Conservation (phyloP, 2,329 filamentous ascomycete species). For the Stemphylium lycopersici region DNA sequence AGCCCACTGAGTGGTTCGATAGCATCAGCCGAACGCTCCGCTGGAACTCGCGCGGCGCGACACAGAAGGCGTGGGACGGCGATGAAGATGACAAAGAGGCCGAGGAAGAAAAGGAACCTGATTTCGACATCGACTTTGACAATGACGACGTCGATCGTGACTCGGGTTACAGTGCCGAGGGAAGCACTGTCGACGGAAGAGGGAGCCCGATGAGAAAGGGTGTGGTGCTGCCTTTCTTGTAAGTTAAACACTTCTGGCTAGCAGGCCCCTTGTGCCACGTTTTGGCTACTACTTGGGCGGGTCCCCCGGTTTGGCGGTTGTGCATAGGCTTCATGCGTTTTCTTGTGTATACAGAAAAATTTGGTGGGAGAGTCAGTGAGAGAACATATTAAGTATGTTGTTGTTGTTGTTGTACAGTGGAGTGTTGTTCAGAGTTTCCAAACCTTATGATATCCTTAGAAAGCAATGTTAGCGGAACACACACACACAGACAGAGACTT, state of each 20-base stretch:
- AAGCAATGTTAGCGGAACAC: not conserved
- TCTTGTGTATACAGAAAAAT: not conserved
- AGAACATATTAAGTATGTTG: not conserved
- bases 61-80: conserved; percentile 81
- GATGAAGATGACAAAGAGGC: conserved; percentile 53
- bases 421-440: not conserved
- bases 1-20: conserved; percentile 93
- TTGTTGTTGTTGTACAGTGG: not conserved
- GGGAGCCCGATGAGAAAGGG: conserved; percentile 46
- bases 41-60: conserved; percentile 93
- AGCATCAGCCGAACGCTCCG: conserved; percentile 88
- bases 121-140: conserved; percentile 97
- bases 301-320: conserved; percentile 5
- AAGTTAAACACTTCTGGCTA: not conserved
- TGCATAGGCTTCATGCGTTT: not conserved
- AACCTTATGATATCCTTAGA: not conserved
- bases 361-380: too few species aligned
- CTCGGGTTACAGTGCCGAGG: conserved; percentile 49
- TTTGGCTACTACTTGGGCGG: conserved; percentile 3
- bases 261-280: not conserved
- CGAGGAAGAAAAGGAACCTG: conserved; percentile 56
- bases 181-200: conserved; percentile 43
- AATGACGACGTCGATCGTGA: conserved; percentile 62
- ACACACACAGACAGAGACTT: too few species aligned
- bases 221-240: conserved; percentile 41